Evolutionary conservation across 73 alveolate species (phyloP), one percentile per base, ranked within the genome.

Genomic region (Blepharisma japonicum): DNA sequence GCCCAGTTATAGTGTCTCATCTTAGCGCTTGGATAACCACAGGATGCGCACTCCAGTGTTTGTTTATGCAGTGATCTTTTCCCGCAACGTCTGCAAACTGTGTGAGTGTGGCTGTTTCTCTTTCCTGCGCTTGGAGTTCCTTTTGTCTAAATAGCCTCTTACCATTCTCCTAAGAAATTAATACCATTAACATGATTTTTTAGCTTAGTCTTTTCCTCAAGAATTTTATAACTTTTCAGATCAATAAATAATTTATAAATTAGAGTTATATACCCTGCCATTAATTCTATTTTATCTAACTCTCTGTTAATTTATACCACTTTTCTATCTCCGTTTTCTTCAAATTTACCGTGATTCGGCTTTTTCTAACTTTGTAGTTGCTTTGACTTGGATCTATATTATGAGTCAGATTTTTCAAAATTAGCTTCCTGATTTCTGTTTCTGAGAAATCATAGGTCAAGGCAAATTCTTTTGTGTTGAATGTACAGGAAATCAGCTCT

Each of bases 61-160:
- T 81, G 90, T 27, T 81, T 71, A 77, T 85, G 92, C 61, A 68
- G 79, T 9, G 92, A 76, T 55, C 89, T 68, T 47, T 83, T 39
- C n/a, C 90, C 90, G 55, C 92, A 85, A 66, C 92, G 70, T 56
- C 88, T 80, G 77, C 92, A 85, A 45, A 85, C 71, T 25, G 92
- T 85, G 55, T 85, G 92, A 9, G 90, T 83, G 61, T 85, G 78
- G 21, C 71, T 50, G 87, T 85, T 81, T 61, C 90, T 80, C 61
- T 81, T 81, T 9, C 92, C 92, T 68, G 71, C 79, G 45, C 79
- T 47, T 42, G 90, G 72, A 71, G 90, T 83, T 23, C 90, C 90
- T 83, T 83, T 83, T 51, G 87, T 78, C 90, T 51, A 51, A 14
- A 18, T 51, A 51, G 21, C 2, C 27, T 32, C 66, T 51, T 51